A percentile compares a stretch with the other conserved stretches of the same genome.
These are phyloP conservation scores for Cercospora sojina DNA, from an alignment of 2,329 filamentous ascomycete genomes.

Conservation along the genomic window DNA sequence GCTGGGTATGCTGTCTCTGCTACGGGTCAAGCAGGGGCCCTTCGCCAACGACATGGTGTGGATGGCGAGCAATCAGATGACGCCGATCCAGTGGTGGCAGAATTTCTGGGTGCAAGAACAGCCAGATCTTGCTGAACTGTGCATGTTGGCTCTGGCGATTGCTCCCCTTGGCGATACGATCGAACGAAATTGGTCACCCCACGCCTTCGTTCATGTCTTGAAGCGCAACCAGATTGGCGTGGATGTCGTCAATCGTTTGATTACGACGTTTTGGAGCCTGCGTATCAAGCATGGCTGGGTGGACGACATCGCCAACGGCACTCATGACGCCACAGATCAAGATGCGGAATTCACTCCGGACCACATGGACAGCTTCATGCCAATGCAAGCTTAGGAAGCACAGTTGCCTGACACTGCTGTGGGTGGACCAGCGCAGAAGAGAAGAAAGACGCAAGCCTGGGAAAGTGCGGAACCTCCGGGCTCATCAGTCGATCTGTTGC, in stretches of 20 bases:
- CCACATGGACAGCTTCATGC: slow-evolving; percentile 20
- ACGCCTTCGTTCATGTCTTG: slow-evolving; percentile 28
- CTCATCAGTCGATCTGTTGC: background rate
- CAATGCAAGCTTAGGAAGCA: slow-evolving; percentile 13
- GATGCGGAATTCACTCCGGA: slow-evolving; percentile 24
- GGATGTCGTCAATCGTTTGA: slow-evolving; percentile 25
- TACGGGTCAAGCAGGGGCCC: slow-evolving; percentile 28
- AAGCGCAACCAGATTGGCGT: slow-evolving; percentile 28
- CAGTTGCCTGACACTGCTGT: background rate
- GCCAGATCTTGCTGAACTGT: slow-evolving; percentile 27
- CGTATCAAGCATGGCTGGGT: slow-evolving; percentile 31
- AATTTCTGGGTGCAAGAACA: slow-evolving; percentile 31
- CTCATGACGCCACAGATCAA: slow-evolving; percentile 15
- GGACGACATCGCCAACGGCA: slow-evolving; percentile 20
- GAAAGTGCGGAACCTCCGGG: background rate
- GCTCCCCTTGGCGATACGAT: slow-evolving; percentile 23
- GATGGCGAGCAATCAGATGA: slow-evolving; percentile 30
- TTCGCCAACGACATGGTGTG: slow-evolving; percentile 30
- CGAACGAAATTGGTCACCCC: slow-evolving; percentile 30
- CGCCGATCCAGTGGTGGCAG: slow-evolving; percentile 30
- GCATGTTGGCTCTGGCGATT: slow-evolving; percentile 27
- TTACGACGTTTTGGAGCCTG: slow-evolving; percentile 27
- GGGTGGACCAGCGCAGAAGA: background rate
- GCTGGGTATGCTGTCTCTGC: slow-evolving; percentile 27
- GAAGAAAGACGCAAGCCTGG: background rate